These are phyloP conservation scores for Escovopsis sp. DNA, from an alignment of 2,329 filamentous ascomycete species.

Conservation along the genomic window DNA sequence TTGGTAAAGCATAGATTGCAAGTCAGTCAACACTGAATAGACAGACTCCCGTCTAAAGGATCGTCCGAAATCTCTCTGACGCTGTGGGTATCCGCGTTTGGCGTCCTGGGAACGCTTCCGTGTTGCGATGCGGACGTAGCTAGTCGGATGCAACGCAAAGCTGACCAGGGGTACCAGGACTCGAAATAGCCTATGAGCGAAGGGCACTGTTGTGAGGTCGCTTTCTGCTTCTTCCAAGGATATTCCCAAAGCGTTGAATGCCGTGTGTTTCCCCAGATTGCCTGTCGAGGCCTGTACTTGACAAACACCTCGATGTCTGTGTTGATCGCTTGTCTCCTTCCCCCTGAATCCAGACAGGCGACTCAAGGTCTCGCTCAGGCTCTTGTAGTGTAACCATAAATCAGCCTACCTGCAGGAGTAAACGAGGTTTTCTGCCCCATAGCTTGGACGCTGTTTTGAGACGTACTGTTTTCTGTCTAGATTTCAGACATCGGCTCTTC, in stretches of 20 bases:
- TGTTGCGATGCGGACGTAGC: too few species aligned
- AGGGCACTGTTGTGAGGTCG: too few species aligned
- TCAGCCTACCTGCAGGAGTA: slow-evolving; percentile 7
- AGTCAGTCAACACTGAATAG: too few species aligned
- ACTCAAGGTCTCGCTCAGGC: neutral
- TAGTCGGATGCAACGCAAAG: too few species aligned
- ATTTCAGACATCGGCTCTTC: too few species aligned
- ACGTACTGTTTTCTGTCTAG: neutral
- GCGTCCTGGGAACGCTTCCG: neutral
- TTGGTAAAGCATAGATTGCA: too few species aligned
- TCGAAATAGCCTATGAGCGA: neutral
- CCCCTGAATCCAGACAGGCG: neutral
- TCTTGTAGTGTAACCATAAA: slow-evolving; percentile 1
- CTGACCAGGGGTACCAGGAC: too few species aligned
- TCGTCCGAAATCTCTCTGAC: too few species aligned
- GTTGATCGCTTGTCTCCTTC: neutral
- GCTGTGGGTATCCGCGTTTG: too few species aligned
- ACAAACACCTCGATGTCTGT: neutral
- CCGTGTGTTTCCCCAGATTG: neutral
- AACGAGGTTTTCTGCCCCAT: neutral
- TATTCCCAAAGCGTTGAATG: neutral
- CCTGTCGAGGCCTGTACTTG: neutral
- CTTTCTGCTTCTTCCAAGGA: too few species aligned
- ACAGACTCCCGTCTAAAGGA: too few species aligned
- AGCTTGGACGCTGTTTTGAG: neutral